Percentiles rank a stretch among this genome's conserved stretches.
phyloP scores from a whole-genome alignment of 169 alveolate species.

The Plasmodium inui region DNA sequence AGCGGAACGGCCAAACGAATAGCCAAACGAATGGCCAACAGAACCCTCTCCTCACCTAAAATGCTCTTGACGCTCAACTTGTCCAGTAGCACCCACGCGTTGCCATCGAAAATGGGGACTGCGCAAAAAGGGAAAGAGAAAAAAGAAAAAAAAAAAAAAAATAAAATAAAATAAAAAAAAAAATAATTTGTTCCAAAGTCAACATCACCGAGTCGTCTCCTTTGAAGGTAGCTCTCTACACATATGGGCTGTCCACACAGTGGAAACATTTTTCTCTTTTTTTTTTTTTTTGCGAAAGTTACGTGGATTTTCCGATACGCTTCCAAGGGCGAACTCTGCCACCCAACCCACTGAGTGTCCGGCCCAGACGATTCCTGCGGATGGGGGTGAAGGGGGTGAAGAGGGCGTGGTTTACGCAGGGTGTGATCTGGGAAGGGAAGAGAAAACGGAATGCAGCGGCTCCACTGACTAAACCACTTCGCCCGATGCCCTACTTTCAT shows the following conservation, averaged over 20 bases:
- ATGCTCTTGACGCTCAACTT: conserved; percentile 47
- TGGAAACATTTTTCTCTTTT: background rate
- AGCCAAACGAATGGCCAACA: no score
- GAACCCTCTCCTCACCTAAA: conserved; percentile 37
- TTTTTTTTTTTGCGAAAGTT: background rate
- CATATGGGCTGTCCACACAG: background rate
- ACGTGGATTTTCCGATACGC: conserved; percentile 56
- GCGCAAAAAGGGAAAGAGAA: background rate
- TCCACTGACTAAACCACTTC: background rate
- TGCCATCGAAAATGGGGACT: conserved; percentile 65
- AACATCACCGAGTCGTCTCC: background rate
- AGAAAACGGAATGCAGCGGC: background rate
- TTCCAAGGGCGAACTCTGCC: conserved; percentile 53
- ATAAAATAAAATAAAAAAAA: background rate
- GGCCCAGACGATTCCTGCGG: conserved; percentile 63
- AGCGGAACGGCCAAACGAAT: background rate
- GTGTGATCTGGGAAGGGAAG: background rate
- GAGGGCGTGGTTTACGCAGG: no score
- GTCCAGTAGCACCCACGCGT: conserved; percentile 64
- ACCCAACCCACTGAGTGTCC: conserved; percentile 40
- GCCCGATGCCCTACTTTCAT: conserved; percentile 13
- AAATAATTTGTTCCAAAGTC: background rate
- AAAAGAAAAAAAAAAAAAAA: background rate
- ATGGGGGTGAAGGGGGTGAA: background rate
- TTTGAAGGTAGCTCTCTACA: background rate